A percentile compares a stretch with the other conserved stretches of the same genome.
Evolutionary conservation across 345 rosid genomes (phyloP).

Genomic region (Sonneratia caseolaris): DNA sequence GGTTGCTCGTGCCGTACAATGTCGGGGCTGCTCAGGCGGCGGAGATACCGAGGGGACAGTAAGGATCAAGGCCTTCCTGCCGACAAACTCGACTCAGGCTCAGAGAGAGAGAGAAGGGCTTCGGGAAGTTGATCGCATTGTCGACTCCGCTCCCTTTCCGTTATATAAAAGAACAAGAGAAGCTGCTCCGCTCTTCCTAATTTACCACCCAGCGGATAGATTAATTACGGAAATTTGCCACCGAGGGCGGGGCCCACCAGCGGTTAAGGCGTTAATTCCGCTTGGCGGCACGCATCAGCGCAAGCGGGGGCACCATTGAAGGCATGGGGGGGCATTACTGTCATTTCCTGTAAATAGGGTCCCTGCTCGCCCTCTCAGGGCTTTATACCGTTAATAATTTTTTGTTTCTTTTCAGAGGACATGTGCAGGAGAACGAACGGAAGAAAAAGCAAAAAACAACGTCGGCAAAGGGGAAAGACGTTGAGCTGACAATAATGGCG

Average conservation of each 20-base stretch:
- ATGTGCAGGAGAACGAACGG: conserved; percentile 17
- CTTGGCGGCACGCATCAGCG: conserved; percentile 15
- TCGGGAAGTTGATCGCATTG: conserved; percentile 20
- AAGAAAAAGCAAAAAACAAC: background rate
- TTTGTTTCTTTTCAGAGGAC: conserved; percentile 6
- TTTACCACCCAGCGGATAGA: conserved; percentile 9
- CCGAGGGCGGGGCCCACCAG: conserved; percentile 41
- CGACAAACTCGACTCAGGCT: background rate
- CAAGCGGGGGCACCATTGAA: background rate
- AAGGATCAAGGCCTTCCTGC: background rate
- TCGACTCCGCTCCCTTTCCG: background rate
- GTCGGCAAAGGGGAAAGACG: background rate
- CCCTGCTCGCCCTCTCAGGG: background rate
- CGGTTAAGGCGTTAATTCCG: conserved; percentile 73
- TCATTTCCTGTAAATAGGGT: background rate
- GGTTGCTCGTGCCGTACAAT: conserved; percentile 28
- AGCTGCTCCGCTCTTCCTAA: background rate
- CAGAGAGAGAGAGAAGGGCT: conserved; percentile 2
- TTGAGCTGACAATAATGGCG: background rate
- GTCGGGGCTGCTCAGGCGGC: conserved; percentile 8
- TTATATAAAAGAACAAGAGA: conserved; percentile 9
- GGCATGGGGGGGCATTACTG: background rate
- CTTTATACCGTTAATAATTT: conserved; percentile 5
- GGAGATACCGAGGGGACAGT: conserved; percentile 12
- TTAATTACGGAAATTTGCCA: conserved; percentile 47